A percentile compares a stretch with the other conserved stretches of the same genome.
Conservation (phyloP, 129 eudicot species). For the Saposhnikovia divaricata region DNA sequence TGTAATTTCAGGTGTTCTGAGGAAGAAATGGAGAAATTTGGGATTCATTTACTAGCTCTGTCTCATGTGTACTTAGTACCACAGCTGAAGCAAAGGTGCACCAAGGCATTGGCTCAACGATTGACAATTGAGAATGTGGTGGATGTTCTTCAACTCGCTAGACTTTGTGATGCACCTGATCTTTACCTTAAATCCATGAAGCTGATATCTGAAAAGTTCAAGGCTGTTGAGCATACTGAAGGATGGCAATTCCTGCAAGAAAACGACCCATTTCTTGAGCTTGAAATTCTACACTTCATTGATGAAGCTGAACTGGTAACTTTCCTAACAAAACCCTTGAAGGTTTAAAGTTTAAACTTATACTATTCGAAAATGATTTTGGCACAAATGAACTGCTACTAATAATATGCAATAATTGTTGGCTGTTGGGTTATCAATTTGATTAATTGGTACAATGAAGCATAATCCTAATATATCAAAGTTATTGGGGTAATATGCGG, state of each 20-base stretch:
- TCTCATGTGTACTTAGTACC: slow-evolving; percentile 87
- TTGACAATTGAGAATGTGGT: slow-evolving; percentile 64
- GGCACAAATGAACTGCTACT: neutral
- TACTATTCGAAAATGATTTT: neutral
- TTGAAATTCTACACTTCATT: slow-evolving; percentile 81
- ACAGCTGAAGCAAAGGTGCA: slow-evolving; percentile 73
- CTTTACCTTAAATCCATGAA: slow-evolving; percentile 78
- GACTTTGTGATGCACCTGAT: slow-evolving; percentile 91
- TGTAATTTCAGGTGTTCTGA: slow-evolving; percentile 50
- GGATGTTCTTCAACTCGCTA: slow-evolving; percentile 78
- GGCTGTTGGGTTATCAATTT: neutral
- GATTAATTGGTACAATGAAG: neutral
- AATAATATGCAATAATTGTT: neutral
- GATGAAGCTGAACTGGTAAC: slow-evolving; percentile 75
- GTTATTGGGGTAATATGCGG: neutral
- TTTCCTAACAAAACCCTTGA: neutral
- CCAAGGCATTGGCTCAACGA: slow-evolving; percentile 47
- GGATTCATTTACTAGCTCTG: slow-evolving; percentile 72
- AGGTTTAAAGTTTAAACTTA: neutral
- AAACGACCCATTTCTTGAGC: slow-evolving; percentile 79
- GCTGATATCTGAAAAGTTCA: slow-evolving; percentile 45
- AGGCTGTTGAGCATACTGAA: slow-evolving; percentile 66
- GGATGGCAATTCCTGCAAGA: slow-evolving; percentile 84
- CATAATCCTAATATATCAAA: neutral
- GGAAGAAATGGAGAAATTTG: slow-evolving; percentile 72